Evolutionary conservation across 345 rosid genomes (phyloP).

Genomic region (Eucalyptus grandis): DNA sequence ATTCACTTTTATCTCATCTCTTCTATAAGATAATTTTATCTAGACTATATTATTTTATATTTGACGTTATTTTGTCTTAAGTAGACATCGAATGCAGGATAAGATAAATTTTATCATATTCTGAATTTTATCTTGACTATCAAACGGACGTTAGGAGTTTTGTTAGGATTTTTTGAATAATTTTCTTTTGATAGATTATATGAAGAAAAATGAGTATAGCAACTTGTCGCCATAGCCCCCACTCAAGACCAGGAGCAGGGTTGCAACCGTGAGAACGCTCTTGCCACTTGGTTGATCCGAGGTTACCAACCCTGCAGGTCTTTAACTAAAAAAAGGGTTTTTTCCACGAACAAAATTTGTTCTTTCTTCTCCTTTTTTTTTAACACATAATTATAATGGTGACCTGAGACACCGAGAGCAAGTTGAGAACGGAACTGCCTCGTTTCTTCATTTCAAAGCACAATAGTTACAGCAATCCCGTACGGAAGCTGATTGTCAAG

Average conservation of each 20-base stretch:
- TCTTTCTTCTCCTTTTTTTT: background rate
- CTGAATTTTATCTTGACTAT: accelerated
- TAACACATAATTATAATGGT: background rate
- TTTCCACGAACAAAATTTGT: background rate
- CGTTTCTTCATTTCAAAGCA: background rate
- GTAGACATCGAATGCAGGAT: accelerated
- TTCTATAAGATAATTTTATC: no score
- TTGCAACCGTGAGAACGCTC: background rate
- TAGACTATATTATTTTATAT: accelerated
- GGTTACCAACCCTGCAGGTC: background rate
- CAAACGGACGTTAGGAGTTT: accelerated
- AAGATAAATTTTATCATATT: no score
- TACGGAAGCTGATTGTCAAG: background rate
- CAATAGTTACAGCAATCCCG: background rate
- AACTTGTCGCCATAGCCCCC: background rate
- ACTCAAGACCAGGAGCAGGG: background rate
- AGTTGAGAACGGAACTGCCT: background rate
- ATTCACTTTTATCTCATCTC: accelerated
- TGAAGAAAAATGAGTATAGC: background rate
- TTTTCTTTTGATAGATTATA: background rate
- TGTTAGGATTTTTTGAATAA: background rate
- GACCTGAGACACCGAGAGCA: background rate
- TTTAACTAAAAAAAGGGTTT: background rate
- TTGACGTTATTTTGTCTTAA: no score
- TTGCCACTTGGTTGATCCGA: background rate